Evolutionary conservation across 805 yeast species (phyloP), one percentile per base, ranked within the genome.

Genomic region (Saturnispora dispora): DNA sequence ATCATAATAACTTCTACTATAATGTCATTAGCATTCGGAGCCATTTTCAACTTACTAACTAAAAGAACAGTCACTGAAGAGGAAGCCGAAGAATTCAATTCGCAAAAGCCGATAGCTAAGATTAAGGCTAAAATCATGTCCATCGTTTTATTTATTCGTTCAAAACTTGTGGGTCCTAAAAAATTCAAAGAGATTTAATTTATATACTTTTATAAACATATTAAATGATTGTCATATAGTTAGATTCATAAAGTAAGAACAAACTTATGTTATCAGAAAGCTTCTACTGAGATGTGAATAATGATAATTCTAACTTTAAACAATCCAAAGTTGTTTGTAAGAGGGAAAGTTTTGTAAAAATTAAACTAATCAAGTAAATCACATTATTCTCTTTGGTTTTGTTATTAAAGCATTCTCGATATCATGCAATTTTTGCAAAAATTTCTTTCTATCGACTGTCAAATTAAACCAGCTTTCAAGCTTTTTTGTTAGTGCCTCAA

Each of bases 1-100:
- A 91, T 93, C 54, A 93, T 93, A 45, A 72, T 93, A 55, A 87
- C 98, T 0, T 87, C 96, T 7, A 93, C 99, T 0, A 84, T 89
- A 6, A 85, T 93, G 88, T 88, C 98, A 0, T 71, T 93, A 52
- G 83, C 91, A 0, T 91, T 90, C 69, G 98, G 98, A 8, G 80
- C 91, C 0, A 62, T 90, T 2, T 89, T 82, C 70, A 90, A 91
- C 61, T 70, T 89, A 49, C 63, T 93, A 44, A 81, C 83, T 7
- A 87, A 89, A 60, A 74, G 80, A 60, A 77, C 86, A 10, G 82
- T 89, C 0, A 79, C 91, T 0, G 88, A 84, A 56, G 87, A 82
- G 53, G 90, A 86, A 52, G 77, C 79, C 3, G 83, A 78, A 41
- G 55, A 52, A 10, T 41, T 56, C 3, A 53, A 56, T 23, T 41